These are phyloP conservation scores for Boletus fagicola DNA, from an alignment of 768 basidiomycete genomes.

Conservation along the genomic window DNA sequence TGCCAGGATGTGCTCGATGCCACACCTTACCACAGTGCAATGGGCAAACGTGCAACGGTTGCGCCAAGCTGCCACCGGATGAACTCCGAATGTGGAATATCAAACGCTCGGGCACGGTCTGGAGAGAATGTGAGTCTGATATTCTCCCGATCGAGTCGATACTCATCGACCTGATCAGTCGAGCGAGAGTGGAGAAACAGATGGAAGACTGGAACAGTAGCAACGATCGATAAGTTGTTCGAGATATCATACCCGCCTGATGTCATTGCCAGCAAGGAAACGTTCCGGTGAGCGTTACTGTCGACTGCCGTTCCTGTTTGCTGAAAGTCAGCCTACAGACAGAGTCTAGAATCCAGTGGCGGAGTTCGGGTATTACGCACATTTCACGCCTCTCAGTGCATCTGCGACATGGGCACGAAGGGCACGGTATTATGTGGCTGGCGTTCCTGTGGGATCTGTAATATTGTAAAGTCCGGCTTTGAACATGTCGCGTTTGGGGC, in stretches of 20 bases:
- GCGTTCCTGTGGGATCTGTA: conserved; percentile 65
- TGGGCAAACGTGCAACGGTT: conserved; percentile 48
- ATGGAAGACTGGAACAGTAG: conserved; percentile 31
- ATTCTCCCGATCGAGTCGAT: conserved; percentile 16
- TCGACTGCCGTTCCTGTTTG: not conserved
- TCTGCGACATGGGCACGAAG: conserved; percentile 64
- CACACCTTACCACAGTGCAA: conserved; percentile 44
- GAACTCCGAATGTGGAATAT: conserved; percentile 50
- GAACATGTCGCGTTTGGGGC: conserved; percentile 55
- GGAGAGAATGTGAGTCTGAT: conserved; percentile 48
- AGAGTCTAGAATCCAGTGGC: conserved; percentile 37
- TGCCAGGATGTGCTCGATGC: conserved; percentile 51
- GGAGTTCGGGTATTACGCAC: conserved; percentile 49
- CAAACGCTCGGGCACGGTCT: conserved; percentile 43
- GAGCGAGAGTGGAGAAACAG: conserved; percentile 51
- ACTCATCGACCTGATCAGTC: conserved; percentile 41
- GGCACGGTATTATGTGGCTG: conserved; percentile 51
- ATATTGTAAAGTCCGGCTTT: conserved; percentile 56
- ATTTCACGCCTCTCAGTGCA: conserved; percentile 64
- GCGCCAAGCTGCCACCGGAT: conserved; percentile 45
- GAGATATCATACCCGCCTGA: conserved; percentile 41
- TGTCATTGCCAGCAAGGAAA: conserved; percentile 40
- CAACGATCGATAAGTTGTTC: conserved; percentile 55
- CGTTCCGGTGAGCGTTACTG: conserved; percentile 41
- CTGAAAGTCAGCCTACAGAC: conserved; percentile 12